A percentile compares a stretch with the other conserved stretches of the same genome.
phyloP scores from a whole-genome alignment of 208 protist species.

The Crithidia brevicula region DNA sequence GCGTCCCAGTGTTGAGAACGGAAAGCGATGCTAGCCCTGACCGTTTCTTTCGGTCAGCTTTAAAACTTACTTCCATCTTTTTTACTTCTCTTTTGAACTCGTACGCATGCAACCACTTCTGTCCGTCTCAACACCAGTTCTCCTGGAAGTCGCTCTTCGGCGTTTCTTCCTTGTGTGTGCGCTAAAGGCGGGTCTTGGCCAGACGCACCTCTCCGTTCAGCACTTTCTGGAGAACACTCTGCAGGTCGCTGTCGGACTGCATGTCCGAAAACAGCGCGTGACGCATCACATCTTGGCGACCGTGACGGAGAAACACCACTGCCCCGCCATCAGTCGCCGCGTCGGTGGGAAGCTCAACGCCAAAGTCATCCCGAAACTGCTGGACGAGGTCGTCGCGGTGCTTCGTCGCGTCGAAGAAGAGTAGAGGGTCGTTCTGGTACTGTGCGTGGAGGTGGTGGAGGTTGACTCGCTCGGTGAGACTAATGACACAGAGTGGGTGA shows the following conservation, averaged over 20 bases:
- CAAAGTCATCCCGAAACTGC: slow-evolving; percentile 21
- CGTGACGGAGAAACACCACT: slow-evolving; percentile 44
- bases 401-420: slow-evolving; percentile 66
- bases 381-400: slow-evolving; percentile 12
- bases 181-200: background rate
- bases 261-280: slow-evolving; percentile 23
- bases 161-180: background rate
- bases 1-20: no score
- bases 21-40: no score
- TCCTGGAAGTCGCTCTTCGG: no score
- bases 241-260: slow-evolving; percentile 26
- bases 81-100: no score
- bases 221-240: slow-evolving; percentile 30
- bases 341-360: background rate
- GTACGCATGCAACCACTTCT: no score
- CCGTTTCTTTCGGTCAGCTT: no score
- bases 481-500: slow-evolving; percentile 54
- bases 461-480: slow-evolving; percentile 33
- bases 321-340: slow-evolving; percentile 5
- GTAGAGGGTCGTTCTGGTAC: slow-evolving; percentile 64
- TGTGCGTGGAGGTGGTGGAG: slow-evolving; percentile 35
- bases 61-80: no score
- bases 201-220: slow-evolving; percentile 38
- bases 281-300: slow-evolving; percentile 29
- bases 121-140: no score